phyloP scores from a whole-genome alignment of 169 alveolate species.

The Plasmodium gonderi region DNA sequence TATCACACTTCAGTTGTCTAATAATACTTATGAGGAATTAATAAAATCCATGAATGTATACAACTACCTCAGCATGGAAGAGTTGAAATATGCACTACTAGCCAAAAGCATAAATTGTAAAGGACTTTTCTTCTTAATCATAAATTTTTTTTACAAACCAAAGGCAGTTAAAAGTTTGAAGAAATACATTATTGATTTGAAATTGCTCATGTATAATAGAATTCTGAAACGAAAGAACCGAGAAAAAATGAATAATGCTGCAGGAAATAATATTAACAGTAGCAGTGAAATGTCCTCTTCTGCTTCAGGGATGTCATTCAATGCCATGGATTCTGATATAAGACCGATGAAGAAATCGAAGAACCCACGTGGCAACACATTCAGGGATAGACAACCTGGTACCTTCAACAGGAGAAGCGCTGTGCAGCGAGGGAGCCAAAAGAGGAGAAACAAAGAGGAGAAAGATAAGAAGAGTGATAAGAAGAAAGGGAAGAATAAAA shows the following conservation, averaged over 20 bases:
- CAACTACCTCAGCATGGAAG: conserved; percentile 73
- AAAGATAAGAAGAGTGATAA: too few relatives aligned
- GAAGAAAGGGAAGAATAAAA: too few relatives aligned
- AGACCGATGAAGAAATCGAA: too few relatives aligned
- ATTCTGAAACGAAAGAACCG: conserved; percentile 32
- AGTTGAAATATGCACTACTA: conserved; percentile 79
- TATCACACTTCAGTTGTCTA: conserved; percentile 44
- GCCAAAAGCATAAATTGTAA: conserved; percentile 81
- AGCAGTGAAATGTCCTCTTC: neutral
- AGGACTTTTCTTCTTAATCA: conserved; percentile 81
- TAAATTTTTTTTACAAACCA: conserved; percentile 83
- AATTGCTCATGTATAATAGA: conserved; percentile 43
- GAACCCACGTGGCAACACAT: too few relatives aligned
- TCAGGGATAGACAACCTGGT: too few relatives aligned
- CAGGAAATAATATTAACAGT: neutral
- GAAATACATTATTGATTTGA: conserved; percentile 52
- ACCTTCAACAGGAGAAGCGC: neutral
- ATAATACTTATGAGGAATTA: conserved; percentile 45
- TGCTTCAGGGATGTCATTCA: neutral
- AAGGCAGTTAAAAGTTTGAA: conserved; percentile 72
- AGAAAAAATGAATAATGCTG: neutral
- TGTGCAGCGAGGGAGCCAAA: too few relatives aligned
- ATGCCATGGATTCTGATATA: neutral
- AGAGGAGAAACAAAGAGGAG: too few relatives aligned
- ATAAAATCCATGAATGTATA: conserved; percentile 65